phyloP scores from a whole-genome alignment of 164 flowering plant genomes.

The Cinnamomum chago region DNA sequence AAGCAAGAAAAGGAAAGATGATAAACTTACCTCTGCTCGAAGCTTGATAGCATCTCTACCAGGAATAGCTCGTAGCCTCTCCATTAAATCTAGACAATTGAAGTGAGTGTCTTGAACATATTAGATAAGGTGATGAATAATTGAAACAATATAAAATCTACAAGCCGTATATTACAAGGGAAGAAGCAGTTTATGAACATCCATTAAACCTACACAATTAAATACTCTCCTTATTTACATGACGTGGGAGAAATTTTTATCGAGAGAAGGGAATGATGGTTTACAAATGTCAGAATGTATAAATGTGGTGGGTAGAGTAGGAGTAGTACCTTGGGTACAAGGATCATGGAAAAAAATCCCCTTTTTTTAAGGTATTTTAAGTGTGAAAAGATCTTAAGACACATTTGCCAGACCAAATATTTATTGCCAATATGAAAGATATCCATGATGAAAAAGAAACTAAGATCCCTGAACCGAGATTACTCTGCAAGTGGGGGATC shows the following conservation, averaged over 20 bases:
- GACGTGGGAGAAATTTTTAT: not conserved
- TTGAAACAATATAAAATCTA: not conserved
- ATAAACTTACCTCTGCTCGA: slow-evolving; percentile 67
- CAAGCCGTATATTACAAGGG: not conserved
- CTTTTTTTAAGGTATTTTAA: no score
- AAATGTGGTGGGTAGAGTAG: no score
- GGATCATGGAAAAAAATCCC: no score
- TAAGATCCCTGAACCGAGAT: no score
- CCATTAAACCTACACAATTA: not conserved
- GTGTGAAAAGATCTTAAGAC: no score
- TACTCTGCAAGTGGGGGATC: no score
- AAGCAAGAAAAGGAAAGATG: not conserved
- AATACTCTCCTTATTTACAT: not conserved
- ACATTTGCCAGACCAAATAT: no score
- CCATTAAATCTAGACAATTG: slow-evolving; percentile 63
- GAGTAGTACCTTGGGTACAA: no score
- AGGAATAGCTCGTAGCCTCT: slow-evolving; percentile 70
- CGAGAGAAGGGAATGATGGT: no score
- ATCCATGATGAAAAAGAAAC: no score
- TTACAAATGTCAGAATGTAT: no score
- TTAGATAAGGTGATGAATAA: not conserved
- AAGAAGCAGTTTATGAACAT: not conserved
- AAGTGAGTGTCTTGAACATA: not conserved
- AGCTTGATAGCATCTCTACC: slow-evolving; percentile 83
- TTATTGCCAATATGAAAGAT: no score